A percentile compares a stretch with the other conserved stretches of the same genome.
These are phyloP conservation scores for Clonostachys solani DNA, from an alignment of 2,329 filamentous ascomycete species.

Conservation along the genomic window DNA sequence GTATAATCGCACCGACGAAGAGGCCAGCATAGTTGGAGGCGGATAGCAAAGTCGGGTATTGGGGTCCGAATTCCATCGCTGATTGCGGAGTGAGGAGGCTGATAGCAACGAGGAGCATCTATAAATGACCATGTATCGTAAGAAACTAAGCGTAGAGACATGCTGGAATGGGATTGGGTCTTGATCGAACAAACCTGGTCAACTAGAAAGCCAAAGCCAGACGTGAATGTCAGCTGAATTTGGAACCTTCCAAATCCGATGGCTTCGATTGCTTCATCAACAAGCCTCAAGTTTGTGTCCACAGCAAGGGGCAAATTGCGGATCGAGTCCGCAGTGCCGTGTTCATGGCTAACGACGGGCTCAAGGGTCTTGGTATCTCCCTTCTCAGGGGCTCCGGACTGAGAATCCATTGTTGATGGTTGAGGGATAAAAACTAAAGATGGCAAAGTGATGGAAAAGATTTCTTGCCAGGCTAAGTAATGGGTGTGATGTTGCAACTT, in stretches of 20 bases:
- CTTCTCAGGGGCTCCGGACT: too few species aligned
- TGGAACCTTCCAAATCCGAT: conserved; percentile 12
- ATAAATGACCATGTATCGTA: background rate
- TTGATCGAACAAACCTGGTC: conserved; percentile 8
- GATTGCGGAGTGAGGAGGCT: conserved; percentile 10
- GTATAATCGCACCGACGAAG: conserved; percentile 6
- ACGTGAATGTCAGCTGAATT: conserved; percentile 10
- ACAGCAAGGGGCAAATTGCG: background rate
- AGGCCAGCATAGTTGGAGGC: conserved; percentile 8
- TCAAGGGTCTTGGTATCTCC: too few species aligned
- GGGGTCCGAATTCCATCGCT: conserved; percentile 10
- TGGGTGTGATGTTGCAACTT: too few species aligned
- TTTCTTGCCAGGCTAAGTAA: too few species aligned
- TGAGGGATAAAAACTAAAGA: too few species aligned
- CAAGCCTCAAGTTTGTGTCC: conserved; percentile 4
- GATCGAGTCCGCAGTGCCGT: too few species aligned
- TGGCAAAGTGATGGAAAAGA: too few species aligned
- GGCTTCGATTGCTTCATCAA: conserved; percentile 8
- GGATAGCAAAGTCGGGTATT: conserved; percentile 7
- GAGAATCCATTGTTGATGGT: too few species aligned
- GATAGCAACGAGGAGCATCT: conserved; percentile 12
- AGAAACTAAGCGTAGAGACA: background rate
- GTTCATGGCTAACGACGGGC: too few species aligned
- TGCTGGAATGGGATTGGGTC: too few species aligned
- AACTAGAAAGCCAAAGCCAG: conserved; percentile 11